These are phyloP conservation scores for Themeda triandra DNA, from an alignment of 176 grass and related monocot species.

Conservation along the genomic window DNA sequence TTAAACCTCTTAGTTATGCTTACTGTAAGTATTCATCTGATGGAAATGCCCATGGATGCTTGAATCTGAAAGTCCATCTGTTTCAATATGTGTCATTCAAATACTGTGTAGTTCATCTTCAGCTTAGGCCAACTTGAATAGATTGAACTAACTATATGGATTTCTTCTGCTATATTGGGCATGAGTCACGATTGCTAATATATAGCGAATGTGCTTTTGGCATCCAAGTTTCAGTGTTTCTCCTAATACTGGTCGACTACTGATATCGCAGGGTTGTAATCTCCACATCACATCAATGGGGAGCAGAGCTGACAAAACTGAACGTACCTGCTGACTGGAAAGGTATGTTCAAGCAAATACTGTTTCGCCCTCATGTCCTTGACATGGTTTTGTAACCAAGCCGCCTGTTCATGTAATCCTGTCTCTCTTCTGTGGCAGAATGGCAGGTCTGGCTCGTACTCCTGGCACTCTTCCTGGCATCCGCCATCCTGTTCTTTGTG, in stretches of 20 bases:
- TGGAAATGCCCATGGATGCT: neutral
- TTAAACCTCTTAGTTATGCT: neutral
- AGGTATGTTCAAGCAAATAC: slow-evolving; percentile 43
- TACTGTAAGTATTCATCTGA: neutral
- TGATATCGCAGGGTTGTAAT: slow-evolving; percentile 58
- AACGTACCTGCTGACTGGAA: slow-evolving; percentile 94
- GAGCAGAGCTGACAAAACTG: slow-evolving; percentile 64
- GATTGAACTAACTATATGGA: neutral
- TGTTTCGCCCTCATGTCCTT: neutral
- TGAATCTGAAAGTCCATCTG: neutral
- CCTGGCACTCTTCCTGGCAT: slow-evolving; percentile 62
- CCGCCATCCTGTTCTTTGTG: slow-evolving; percentile 55
- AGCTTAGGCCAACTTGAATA: neutral
- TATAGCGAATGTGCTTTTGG: neutral
- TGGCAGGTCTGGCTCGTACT: slow-evolving; percentile 84
- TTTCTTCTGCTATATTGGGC: neutral
- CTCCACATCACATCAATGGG: slow-evolving; percentile 82
- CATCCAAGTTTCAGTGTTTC: neutral
- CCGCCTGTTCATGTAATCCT: neutral
- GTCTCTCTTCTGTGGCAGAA: slow-evolving; percentile 43
- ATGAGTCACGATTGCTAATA: neutral
- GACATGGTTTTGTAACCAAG: slow-evolving; percentile 1
- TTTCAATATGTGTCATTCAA: neutral
- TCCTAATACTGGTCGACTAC: neutral
- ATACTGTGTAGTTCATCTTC: neutral